Percentiles rank a stretch among this genome's conserved stretches.
Conservation (phyloP, 768 basidiomycete species). For the Termitomyces titanicus region DNA sequence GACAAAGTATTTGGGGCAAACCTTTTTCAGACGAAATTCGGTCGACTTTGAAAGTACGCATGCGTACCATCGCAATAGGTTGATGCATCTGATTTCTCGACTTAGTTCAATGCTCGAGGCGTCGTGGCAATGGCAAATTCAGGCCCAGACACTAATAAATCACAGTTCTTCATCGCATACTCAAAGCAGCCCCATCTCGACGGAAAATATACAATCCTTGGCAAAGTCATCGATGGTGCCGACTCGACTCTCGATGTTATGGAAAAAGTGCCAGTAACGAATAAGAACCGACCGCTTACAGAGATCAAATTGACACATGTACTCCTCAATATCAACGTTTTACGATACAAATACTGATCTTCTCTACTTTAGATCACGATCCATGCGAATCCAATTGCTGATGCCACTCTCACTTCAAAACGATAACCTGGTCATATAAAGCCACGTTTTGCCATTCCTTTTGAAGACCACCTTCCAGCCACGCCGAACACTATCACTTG, state of each 20-base stretch:
- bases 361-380: slow-evolving; percentile 63
- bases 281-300: slow-evolving; percentile 82
- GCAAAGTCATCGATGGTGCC: slow-evolving; percentile 97
- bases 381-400: slow-evolving; percentile 94
- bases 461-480: not conserved
- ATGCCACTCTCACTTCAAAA: slow-evolving; percentile 47
- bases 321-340: slow-evolving; percentile 12
- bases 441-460: not conserved
- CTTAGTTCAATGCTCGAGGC: slow-evolving; percentile 91
- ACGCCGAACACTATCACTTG: not conserved
- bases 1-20: slow-evolving; percentile 94
- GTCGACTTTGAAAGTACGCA: slow-evolving; percentile 83
- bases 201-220: slow-evolving; percentile 92
- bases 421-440: slow-evolving; percentile 17
- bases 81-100: slow-evolving; percentile 19
- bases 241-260: slow-evolving; percentile 93
- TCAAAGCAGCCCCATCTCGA: slow-evolving; percentile 93
- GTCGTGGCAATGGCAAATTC: slow-evolving; percentile 98
- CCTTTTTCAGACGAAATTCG: slow-evolving; percentile 91
- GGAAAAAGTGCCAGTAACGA: slow-evolving; percentile 87
- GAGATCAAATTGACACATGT: slow-evolving; percentile 86
- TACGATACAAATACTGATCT: not conserved
- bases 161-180: slow-evolving; percentile 87
- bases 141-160: slow-evolving; percentile 91
- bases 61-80: not conserved